These are phyloP conservation scores for Fraxinus platypoda DNA, from an alignment of 305 asterid genomes.

Conservation along the genomic window DNA sequence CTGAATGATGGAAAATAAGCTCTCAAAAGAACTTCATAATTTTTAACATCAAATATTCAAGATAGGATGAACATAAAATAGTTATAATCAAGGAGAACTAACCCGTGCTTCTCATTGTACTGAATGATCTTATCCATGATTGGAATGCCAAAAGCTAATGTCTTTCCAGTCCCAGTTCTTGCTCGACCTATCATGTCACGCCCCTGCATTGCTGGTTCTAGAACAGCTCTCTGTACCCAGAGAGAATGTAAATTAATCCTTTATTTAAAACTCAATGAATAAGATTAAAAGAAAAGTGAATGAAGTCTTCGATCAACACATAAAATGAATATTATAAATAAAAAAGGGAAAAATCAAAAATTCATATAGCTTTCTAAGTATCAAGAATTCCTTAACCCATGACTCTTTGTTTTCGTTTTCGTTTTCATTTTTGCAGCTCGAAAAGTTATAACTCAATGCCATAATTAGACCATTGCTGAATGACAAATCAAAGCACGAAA, in stretches of 20 bases:
- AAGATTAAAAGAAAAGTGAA: neutral
- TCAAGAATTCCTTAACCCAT: neutral
- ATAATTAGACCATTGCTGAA: neutral
- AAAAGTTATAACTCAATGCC: neutral
- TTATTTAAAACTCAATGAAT: neutral
- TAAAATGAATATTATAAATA: neutral
- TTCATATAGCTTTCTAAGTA: neutral
- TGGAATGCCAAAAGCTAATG: conserved; percentile 95
- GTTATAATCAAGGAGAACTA: conserved; percentile 18
- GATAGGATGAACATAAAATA: neutral
- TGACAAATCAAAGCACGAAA: neutral
- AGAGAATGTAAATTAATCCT: neutral
- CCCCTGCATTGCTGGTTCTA: conserved; percentile 97
- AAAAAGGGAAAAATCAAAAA: neutral
- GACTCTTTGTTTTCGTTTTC: neutral
- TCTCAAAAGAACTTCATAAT: neutral
- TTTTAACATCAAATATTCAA: neutral
- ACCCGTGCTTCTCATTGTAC: conserved; percentile 87
- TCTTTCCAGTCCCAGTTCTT: conserved; percentile 95
- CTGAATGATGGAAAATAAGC: conserved; percentile 38
- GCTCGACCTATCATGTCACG: conserved; percentile 96
- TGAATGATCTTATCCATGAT: conserved; percentile 79
- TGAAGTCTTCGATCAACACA: neutral
- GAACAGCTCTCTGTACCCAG: conserved; percentile 68
- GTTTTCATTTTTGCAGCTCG: neutral